Conservation (phyloP, 2,329 filamentous ascomycete genomes). For the Fusarium brachygibbosum region DNA sequence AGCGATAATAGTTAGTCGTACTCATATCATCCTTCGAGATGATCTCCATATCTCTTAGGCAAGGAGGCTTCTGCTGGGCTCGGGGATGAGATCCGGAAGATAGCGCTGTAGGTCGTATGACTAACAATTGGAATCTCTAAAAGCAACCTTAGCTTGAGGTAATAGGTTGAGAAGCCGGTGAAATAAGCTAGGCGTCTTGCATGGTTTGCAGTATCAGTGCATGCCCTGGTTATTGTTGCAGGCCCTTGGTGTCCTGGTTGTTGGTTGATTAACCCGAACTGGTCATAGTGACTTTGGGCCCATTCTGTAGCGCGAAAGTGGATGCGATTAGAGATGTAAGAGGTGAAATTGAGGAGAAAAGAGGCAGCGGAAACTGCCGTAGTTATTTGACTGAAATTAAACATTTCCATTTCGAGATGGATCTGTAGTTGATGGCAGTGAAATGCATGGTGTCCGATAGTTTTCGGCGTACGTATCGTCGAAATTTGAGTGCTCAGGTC, state of each 20-base stretch:
- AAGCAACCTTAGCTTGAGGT: neutral
- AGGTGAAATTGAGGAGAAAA: slow-evolving; percentile 23
- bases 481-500: neutral
- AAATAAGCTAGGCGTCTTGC: neutral
- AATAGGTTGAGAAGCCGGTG: neutral
- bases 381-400: neutral
- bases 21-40: slow-evolving; percentile 6
- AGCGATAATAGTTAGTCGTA: slow-evolving; percentile 18
- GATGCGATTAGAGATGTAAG: slow-evolving; percentile 1
- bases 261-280: neutral
- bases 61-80: slow-evolving; percentile 10
- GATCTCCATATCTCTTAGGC: slow-evolving; percentile 6
- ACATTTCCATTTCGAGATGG: neutral
- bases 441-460: slow-evolving; percentile 5
- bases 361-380: neutral
- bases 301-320: neutral
- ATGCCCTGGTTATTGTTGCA: neutral
- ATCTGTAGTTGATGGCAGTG: neutral
- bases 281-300: slow-evolving; percentile 6
- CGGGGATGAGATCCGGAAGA: slow-evolving; percentile 12
- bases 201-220: neutral
- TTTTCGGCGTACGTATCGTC: neutral
- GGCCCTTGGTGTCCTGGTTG: neutral
- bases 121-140: neutral
- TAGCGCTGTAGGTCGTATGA: neutral